These are phyloP conservation scores for Adiantum capillusveneris DNA, from an alignment of 75 land plant genomes.

Conservation along the genomic window DNA sequence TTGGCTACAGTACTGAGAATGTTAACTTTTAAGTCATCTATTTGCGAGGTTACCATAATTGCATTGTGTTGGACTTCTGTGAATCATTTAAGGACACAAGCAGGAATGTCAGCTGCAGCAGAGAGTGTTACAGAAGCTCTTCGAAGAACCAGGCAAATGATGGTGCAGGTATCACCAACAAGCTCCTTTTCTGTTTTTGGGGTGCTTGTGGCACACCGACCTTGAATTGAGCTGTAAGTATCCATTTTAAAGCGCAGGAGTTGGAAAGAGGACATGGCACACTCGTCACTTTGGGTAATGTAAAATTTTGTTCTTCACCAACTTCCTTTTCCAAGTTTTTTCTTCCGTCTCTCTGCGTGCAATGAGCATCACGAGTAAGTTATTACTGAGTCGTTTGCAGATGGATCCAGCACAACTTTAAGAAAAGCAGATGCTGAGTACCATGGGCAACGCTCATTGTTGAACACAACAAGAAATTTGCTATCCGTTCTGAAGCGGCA, in stretches of 20 bases:
- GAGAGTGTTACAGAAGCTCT: constrained; percentile 88
- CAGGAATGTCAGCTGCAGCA: constrained; percentile 96
- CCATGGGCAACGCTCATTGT: constrained; percentile 71
- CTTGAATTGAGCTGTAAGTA: background rate
- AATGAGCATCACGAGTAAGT: too few relatives aligned
- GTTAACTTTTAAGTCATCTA: too few relatives aligned
- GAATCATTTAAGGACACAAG: constrained; percentile 49
- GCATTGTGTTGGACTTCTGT: background rate
- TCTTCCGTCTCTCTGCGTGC: too few relatives aligned
- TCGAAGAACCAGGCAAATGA: constrained; percentile 85
- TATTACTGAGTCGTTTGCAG: constrained; percentile 35
- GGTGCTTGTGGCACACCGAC: background rate
- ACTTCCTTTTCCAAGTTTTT: constrained; percentile 1
- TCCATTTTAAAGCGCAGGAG: constrained; percentile 39
- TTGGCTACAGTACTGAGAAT: too few relatives aligned
- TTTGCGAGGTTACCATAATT: too few relatives aligned
- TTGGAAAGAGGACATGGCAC: constrained; percentile 68
- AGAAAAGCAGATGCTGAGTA: constrained; percentile 76
- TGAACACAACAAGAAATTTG: constrained; percentile 53
- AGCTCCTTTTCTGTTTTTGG: background rate
- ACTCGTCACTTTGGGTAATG: constrained; percentile 51
- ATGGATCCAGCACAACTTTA: constrained; percentile 72
- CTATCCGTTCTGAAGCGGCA: constrained; percentile 74
- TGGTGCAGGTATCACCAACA: constrained; percentile 71
- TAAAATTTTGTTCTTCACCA: background rate